These are phyloP conservation scores for Decorospora gaudefroyi DNA, from an alignment of 2,329 filamentous ascomycete genomes.

Conservation along the genomic window DNA sequence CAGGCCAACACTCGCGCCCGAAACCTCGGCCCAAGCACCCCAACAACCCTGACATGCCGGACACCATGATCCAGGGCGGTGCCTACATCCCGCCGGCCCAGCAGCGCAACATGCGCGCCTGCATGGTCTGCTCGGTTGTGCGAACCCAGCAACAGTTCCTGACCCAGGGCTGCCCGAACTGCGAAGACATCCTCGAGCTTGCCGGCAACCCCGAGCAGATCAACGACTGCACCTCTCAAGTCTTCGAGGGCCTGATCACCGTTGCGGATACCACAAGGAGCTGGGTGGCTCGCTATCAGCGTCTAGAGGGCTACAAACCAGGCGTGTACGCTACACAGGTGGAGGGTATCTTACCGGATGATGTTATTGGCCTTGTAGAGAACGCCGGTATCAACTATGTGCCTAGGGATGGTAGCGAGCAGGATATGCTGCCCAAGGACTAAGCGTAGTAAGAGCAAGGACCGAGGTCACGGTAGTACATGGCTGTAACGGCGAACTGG, in stretches of 20 bases:
- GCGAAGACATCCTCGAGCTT: constrained; percentile 88
- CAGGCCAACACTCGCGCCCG: background rate
- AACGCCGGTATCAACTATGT: constrained; percentile 65
- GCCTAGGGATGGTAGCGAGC: constrained; percentile 51
- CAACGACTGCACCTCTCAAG: constrained; percentile 90
- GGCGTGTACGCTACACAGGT: constrained; percentile 97
- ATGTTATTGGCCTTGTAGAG: constrained; percentile 61
- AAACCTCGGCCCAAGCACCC: constrained; percentile 1
- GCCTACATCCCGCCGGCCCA: constrained; percentile 75
- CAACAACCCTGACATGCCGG: constrained; percentile 5
- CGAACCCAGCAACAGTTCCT: constrained; percentile 82
- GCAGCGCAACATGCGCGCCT: constrained; percentile 87
- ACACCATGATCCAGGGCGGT: constrained; percentile 46
- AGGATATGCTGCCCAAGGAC: constrained; percentile 44
- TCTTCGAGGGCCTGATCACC: constrained; percentile 91
- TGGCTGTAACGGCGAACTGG: background rate
- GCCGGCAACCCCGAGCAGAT: constrained; percentile 77
- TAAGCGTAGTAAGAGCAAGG: constrained; percentile 4
- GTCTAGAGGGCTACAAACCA: constrained; percentile 82
- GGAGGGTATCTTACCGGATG: constrained; percentile 70
- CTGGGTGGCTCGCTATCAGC: constrained; percentile 98
- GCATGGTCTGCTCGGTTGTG: constrained; percentile 98
- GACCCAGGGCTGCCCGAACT: constrained; percentile 90
- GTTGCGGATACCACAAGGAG: constrained; percentile 79
- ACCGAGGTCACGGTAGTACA: background rate